A percentile compares a stretch with the other conserved stretches of the same genome.
Conservation (phyloP, 2,329 filamentous ascomycete genomes). For the Reticulascus tulasneorum region DNA sequence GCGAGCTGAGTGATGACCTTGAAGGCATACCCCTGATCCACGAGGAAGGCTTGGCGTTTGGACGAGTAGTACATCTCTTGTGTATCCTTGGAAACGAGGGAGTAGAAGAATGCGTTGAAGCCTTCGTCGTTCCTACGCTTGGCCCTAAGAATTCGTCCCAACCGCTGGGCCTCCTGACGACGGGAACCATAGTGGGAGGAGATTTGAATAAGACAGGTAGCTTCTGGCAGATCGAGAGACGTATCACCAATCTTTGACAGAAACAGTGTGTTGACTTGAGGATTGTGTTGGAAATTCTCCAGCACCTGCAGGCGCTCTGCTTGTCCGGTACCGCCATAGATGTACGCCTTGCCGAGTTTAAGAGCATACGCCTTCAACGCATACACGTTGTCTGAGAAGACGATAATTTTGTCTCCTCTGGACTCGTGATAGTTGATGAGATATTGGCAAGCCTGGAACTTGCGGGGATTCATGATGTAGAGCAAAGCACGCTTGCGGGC, state of each 20-base stretch:
- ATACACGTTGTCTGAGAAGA: conserved; percentile 97
- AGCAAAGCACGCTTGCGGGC: conserved; percentile 49
- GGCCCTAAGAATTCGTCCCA: conserved; percentile 88
- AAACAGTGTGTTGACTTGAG: conserved; percentile 86
- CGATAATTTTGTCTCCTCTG: conserved; percentile 94
- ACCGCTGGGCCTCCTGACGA: conserved; percentile 89
- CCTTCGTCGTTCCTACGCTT: conserved; percentile 96
- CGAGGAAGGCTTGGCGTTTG: conserved; percentile 92
- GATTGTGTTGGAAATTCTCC: conserved; percentile 93
- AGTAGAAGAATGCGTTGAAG: conserved; percentile 99
- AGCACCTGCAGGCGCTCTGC: conserved; percentile 81
- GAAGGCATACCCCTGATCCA: conserved; percentile 98
- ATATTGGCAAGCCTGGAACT: conserved; percentile 96
- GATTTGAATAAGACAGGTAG: conserved; percentile 94
- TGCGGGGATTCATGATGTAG: conserved; percentile 96
- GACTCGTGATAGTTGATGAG: conserved; percentile 97
- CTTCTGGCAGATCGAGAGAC: conserved; percentile 93
- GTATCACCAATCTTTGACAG: conserved; percentile 97
- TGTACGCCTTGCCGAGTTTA: conserved; percentile 81
- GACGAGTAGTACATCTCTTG: conserved; percentile 98
- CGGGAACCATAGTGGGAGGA: conserved; percentile 96
- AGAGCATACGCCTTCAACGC: conserved; percentile 81
- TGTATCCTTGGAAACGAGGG: conserved; percentile 93
- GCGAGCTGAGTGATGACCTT: conserved; percentile 96
- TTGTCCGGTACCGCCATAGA: conserved; percentile 85